Conservation (phyloP, 2,329 filamentous ascomycete species). For the Fusarium miscanthi region DNA sequence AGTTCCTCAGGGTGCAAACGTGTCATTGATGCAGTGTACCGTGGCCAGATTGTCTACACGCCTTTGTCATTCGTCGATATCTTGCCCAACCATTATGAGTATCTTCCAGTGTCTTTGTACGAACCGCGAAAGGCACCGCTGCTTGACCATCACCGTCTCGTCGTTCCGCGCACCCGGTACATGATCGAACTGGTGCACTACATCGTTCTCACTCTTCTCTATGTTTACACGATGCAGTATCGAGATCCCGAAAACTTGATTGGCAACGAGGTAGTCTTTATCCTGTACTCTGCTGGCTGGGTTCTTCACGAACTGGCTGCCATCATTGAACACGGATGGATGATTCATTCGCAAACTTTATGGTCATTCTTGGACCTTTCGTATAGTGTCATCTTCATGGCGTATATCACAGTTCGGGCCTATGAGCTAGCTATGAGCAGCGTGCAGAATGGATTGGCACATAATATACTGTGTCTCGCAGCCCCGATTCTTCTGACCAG, state of each 20-base stretch:
- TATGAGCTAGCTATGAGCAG: slow-evolving; percentile 60
- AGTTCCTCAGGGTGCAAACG: slow-evolving; percentile 72
- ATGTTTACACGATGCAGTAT: slow-evolving; percentile 70
- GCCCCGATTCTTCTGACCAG: slow-evolving; percentile 75
- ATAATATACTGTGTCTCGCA: slow-evolving; percentile 72
- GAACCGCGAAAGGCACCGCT: slow-evolving; percentile 71
- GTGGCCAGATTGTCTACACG: slow-evolving; percentile 74
- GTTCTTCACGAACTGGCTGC: slow-evolving; percentile 72
- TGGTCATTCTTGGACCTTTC: slow-evolving; percentile 80
- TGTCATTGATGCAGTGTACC: slow-evolving; percentile 75
- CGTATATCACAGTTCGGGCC: slow-evolving; percentile 68
- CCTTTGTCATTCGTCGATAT: slow-evolving; percentile 76
- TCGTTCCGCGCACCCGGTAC: slow-evolving; percentile 74
- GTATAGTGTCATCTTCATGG: slow-evolving; percentile 69
- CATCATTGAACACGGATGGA: slow-evolving; percentile 71
- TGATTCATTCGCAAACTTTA: slow-evolving; percentile 76
- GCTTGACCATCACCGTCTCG: slow-evolving; percentile 76
- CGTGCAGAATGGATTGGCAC: slow-evolving; percentile 61
- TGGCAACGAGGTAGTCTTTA: slow-evolving; percentile 66
- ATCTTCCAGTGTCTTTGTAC: slow-evolving; percentile 74
- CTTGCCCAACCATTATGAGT: slow-evolving; percentile 77
- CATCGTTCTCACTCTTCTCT: slow-evolving; percentile 67
- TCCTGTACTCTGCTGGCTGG: slow-evolving; percentile 73
- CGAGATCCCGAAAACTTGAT: slow-evolving; percentile 58
- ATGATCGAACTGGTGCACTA: slow-evolving; percentile 74